Conservation (phyloP, 2,329 filamentous ascomycete species). For the Scytalidium lignicola region DNA sequence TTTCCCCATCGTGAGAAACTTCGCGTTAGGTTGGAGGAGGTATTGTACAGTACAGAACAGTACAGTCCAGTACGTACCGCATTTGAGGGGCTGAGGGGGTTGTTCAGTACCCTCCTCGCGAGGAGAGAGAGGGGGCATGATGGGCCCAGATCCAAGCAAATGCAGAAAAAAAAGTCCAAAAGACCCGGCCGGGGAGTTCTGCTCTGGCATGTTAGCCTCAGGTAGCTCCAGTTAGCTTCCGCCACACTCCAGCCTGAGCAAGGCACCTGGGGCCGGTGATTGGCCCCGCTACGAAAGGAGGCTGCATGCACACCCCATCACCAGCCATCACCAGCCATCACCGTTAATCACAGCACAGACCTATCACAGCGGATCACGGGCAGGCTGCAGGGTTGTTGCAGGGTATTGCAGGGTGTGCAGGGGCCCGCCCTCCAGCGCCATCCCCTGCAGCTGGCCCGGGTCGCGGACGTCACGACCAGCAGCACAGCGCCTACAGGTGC, state of each 20-base stretch:
- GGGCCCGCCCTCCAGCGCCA: background rate
- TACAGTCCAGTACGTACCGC: too few relatives aligned
- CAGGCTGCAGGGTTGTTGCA: background rate
- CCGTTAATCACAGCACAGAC: constrained; percentile 15
- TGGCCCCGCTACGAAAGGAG: constrained; percentile 9
- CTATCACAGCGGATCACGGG: constrained; percentile 9
- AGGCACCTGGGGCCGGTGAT: constrained; percentile 8
- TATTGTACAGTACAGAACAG: too few relatives aligned
- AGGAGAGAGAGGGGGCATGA: too few relatives aligned
- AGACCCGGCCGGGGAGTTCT: too few relatives aligned
- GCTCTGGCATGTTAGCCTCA: too few relatives aligned
- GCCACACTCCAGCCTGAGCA: constrained; percentile 3
- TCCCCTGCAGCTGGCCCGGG: background rate
- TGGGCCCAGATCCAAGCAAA: too few relatives aligned
- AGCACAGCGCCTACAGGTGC: background rate
- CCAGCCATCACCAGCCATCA: constrained; percentile 5
- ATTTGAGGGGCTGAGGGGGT: too few relatives aligned
- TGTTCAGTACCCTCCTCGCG: too few relatives aligned
- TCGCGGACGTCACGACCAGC: background rate
- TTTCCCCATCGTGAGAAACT: too few relatives aligned
- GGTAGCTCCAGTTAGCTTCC: background rate
- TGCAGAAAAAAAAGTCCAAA: too few relatives aligned
- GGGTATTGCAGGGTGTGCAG: background rate
- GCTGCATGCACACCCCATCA: constrained; percentile 5
- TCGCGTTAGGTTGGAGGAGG: too few relatives aligned